Conservation (phyloP, 2,329 filamentous ascomycete species). For the Hypoxylon sp. region DNA sequence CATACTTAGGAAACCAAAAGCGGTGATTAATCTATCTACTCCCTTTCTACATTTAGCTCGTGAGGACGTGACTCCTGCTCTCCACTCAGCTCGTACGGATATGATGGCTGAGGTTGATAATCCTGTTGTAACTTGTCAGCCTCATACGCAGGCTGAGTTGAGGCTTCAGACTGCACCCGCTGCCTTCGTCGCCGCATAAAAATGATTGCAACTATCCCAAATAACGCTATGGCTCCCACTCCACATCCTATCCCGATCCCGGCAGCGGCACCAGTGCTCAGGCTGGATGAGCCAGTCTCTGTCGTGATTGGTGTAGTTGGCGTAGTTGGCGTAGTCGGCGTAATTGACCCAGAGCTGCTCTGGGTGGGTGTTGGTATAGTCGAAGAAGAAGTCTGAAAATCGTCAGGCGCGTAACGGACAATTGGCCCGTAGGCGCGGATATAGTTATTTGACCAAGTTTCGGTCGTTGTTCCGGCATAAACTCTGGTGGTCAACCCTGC, state of each 20-base stretch:
- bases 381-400: constrained; percentile 11
- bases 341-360: background rate
- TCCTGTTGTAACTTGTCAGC: background rate
- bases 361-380: background rate
- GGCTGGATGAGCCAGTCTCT: background rate
- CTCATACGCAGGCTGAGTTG: background rate
- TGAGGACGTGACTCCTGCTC: background rate
- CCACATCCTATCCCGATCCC: constrained; percentile 27
- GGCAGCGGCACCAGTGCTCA: constrained; percentile 11
- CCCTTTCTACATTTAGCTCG: background rate
- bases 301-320: background rate
- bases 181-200: constrained; percentile 11
- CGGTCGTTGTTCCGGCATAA: constrained; percentile 14
- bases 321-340: background rate
- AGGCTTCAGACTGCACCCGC: background rate
- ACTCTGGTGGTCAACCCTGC: constrained; percentile 15
- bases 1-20: no score
- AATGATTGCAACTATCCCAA: background rate
- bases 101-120: background rate
- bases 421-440: constrained; percentile 25
- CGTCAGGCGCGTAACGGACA: constrained; percentile 11
- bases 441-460: constrained; percentile 5
- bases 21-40: background rate
- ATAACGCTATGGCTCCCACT: constrained; percentile 7
- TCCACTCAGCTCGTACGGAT: constrained; percentile 1